A percentile compares a stretch with the other conserved stretches of the same genome.
Evolutionary conservation across 257 asterid genomes (phyloP).

Genomic region (Ligustrum vulgare): DNA sequence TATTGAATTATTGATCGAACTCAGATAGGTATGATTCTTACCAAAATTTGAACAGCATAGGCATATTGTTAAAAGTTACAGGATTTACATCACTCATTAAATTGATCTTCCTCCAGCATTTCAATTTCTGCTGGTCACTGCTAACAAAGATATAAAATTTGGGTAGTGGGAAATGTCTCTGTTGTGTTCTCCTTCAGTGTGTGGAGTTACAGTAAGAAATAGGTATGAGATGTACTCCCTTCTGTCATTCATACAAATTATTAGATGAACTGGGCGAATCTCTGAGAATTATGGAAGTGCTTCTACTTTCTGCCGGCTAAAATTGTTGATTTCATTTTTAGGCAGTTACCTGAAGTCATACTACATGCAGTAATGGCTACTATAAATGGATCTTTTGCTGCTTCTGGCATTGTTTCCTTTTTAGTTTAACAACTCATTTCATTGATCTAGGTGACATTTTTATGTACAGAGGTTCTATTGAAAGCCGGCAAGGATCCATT

Average conservation of each 20-base stretch:
- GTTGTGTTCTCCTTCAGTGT: not conserved
- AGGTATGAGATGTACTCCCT: not conserved
- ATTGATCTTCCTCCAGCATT: not conserved
- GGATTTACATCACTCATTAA: not conserved
- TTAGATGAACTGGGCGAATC: not conserved
- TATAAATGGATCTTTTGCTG: not conserved
- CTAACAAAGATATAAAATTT: not conserved
- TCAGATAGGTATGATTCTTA: not conserved
- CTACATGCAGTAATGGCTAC: not conserved
- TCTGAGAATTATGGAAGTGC: not conserved
- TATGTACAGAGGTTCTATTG: slow-evolving; percentile 17
- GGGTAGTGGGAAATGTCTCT: not conserved
- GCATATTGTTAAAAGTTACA: not conserved
- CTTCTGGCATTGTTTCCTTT: not conserved
- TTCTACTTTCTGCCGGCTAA: not conserved
- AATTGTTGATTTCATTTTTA: not conserved
- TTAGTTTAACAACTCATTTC: not conserved
- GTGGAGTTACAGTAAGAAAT: not conserved
- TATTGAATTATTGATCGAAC: not conserved
- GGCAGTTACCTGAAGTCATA: not conserved
- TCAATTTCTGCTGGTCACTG: not conserved
- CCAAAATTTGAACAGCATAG: not conserved
- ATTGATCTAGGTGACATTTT: not conserved
- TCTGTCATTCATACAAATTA: not conserved
- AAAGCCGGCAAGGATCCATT: too few species aligned